Evolutionary conservation across 1,284 basidiomycete genomes (phyloP), one percentile per base, ranked within the genome.

Genomic region (Abortiporus biennis): DNA sequence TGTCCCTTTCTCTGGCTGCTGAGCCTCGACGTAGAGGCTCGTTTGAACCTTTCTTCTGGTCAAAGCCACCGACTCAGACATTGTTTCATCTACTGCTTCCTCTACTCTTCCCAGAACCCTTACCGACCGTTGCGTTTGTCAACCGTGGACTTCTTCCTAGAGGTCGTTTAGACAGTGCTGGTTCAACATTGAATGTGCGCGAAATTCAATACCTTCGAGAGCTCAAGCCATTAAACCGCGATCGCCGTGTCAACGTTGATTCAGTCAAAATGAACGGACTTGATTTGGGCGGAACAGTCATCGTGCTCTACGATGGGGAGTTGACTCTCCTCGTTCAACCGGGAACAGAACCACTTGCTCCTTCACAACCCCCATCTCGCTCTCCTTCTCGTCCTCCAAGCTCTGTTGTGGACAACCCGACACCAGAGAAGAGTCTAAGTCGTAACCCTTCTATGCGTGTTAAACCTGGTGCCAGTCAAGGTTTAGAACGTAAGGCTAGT

Each of bases 11-110:
- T 2, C 61, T 87, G 31, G 78, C 81, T 20, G 77, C 80, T 12
- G 87, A 91, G 54, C 78, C 85, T 11, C 72, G 77, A 16, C 68
- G 78, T 16, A 81, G 73, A 53, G 81, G 84, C 3, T 62, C 82
- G 6, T 87, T 84, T 45, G 83, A 86, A 49, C 82, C 83, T 0
- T 76, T 79, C 48, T 87, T 82, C 60, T 88, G 83, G 84, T 64
- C 69, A 11, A 71, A 72, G 32, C 55, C 66, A 1, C 54, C 57
- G 3, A 61, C 65, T 20, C 63, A 60, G 24, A 68, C 23, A 5
- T 58, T 69, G 3, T 68, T 68, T 45, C 71, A 76, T 25, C 72
- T 75, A 0, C 66, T 88, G 8, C 61, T 80, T 8, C 85, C 86
- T 1, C 67, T 89, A 9, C 63, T 87, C 13, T 89, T 90, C 61